Evolutionary conservation across 441 rosid species (phyloP), one percentile per base, ranked within the genome.

Genomic region (Populus trichocarpa): DNA sequence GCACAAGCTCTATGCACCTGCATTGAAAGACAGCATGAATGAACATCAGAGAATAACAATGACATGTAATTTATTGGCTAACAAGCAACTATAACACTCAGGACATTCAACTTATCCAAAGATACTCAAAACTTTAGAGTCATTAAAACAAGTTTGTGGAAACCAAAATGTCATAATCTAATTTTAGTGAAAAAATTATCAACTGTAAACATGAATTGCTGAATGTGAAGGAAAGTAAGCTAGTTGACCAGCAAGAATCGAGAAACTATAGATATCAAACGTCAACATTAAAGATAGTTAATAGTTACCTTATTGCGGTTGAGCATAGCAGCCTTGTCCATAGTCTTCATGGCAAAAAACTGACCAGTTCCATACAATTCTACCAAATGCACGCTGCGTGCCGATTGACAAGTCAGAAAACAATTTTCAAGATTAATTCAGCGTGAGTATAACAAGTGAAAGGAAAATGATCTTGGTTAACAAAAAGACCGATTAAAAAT

Each of bases 1-100:
- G 98, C 95, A 80, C 98, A 92, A 75, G 97, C 98, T 87, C 99
- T 93, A 80, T 96, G 99, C 18, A 94, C 99, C 99, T 96, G 86
- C 50, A 69, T 30, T 72, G 75, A 75, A 75, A 71, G 67, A 69
- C 22, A 8, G 40, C 3, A 70, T 22, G 26, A 57, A 28, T 46
- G 57, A 13, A 14, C 57, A 46, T 46, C 18, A 46, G 57, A 46
- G 57, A 14, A 46, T 46, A 46, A 46, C 57, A 18, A 14, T 4
- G 57, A 11, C 42, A 38, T 38, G 71, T 76, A 75, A 13, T 14
- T 10, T 69, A 69, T 70, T 53, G 18, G 36, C 30, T 69, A 36
- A 0, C 1, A 66, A 30, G 14, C 72, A 36, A 5, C 53, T 40
- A 13, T 13, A 46, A 46, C 18, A 13, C 57, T 46, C 18, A 4